phyloP scores from a whole-genome alignment of 228 moss, liverwort and hornwort species.

The Sphagnum magellanicum region DNA sequence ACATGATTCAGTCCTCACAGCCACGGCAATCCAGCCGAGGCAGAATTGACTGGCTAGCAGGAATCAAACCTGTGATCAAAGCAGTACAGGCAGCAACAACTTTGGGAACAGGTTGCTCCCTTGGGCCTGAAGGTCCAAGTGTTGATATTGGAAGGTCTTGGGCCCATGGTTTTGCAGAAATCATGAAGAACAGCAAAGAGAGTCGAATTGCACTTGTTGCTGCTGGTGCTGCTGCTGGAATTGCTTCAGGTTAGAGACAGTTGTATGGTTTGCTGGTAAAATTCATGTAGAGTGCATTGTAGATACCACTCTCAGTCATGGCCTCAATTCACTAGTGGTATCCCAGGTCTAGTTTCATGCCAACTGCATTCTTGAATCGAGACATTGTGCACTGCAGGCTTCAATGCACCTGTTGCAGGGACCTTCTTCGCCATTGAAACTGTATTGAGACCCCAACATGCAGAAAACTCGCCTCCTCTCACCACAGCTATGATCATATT shows the following conservation, averaged over 20 bases:
- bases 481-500: slow-evolving; percentile 97
- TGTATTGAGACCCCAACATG: slow-evolving; percentile 82
- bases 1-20: slow-evolving; percentile 48
- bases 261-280: not conserved
- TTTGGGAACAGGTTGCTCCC: slow-evolving; percentile 75
- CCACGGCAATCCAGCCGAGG: slow-evolving; percentile 16
- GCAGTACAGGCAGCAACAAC: slow-evolving; percentile 81
- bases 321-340: no score
- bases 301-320: no score
- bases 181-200: slow-evolving; percentile 93
- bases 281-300: no score
- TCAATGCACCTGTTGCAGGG: slow-evolving; percentile 93
- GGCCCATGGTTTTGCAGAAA: slow-evolving; percentile 85
- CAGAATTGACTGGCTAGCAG: slow-evolving; percentile 66
- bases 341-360: no score
- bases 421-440: slow-evolving; percentile 98
- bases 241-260: slow-evolving; percentile 70
- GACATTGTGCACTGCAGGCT: slow-evolving; percentile 41
- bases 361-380: no score
- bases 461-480: slow-evolving; percentile 95
- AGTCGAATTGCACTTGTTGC: slow-evolving; percentile 91
- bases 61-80: slow-evolving; percentile 58
- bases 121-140: slow-evolving; percentile 96
- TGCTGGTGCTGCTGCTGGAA: slow-evolving; percentile 95
- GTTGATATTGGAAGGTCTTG: slow-evolving; percentile 98